phyloP scores from a whole-genome alignment of 257 asterid genomes.

The Lycium barbarum region DNA sequence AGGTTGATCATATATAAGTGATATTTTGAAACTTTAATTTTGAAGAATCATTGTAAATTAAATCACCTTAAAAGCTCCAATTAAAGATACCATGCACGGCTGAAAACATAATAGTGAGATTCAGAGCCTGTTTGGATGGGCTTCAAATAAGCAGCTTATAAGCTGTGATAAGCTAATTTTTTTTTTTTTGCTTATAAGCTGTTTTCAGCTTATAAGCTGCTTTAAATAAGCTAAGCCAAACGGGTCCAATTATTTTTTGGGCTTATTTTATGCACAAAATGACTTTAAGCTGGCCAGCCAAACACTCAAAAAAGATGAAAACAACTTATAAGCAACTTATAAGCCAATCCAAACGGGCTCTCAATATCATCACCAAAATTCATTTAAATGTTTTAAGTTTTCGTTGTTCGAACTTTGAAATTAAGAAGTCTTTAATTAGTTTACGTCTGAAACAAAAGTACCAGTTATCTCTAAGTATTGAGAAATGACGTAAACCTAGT shows the following conservation, averaged over 20 bases:
- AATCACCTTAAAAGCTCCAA: not conserved
- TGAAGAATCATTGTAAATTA: not conserved
- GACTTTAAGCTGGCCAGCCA: no score
- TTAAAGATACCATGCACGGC: not conserved
- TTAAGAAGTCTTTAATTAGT: not conserved
- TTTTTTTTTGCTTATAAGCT: no score
- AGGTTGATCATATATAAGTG: not conserved
- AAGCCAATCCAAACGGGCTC: not conserved
- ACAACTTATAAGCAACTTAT: no score
- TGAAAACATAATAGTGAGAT: no score
- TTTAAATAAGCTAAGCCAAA: no score
- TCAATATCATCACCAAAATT: not conserved
- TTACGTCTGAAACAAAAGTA: not conserved
- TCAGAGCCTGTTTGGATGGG: no score
- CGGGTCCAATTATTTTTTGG: no score
- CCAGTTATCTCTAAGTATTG: not conserved
- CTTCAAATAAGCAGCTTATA: no score
- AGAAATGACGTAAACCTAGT: not conserved
- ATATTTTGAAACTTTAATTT: not conserved
- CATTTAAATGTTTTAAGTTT: not conserved
- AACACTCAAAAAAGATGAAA: no score
- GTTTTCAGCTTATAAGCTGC: no score
- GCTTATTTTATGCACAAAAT: no score
- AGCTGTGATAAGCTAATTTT: no score
- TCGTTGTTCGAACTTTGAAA: not conserved